Conservation (phyloP, 768 basidiomycete species). For the Leccinum fibrillosum region DNA sequence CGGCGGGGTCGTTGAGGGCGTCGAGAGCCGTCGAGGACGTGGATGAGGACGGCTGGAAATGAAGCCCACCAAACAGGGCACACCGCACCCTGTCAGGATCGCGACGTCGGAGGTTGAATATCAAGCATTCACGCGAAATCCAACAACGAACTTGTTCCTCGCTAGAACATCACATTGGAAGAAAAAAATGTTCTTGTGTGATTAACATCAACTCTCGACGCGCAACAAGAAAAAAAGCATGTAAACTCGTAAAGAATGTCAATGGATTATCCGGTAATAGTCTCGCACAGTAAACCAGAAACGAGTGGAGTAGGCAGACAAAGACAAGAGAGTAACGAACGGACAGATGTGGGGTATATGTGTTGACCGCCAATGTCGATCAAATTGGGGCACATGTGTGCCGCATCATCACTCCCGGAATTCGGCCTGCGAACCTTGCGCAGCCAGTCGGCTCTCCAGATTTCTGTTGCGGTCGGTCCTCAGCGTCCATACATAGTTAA, state of each 20-base stretch:
- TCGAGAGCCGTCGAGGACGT: conserved; percentile 11
- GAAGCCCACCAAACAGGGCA: conserved; percentile 5
- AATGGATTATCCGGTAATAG: conserved; percentile 36
- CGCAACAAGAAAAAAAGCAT: conserved; percentile 27
- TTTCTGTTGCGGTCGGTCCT: conserved; percentile 48
- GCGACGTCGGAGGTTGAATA: conserved; percentile 29
- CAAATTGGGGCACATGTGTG: conserved; percentile 19
- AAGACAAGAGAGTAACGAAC: conserved; percentile 36
- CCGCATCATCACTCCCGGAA: conserved; percentile 57
- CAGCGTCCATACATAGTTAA: not conserved
- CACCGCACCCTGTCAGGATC: conserved; percentile 12
- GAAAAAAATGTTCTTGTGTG: conserved; percentile 4
- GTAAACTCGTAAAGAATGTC: conserved; percentile 34
- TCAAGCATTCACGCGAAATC: conserved; percentile 5
- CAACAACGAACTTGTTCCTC: not conserved
- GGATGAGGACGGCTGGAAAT: not conserved
- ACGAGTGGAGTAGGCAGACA: conserved; percentile 34
- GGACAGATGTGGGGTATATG: conserved; percentile 34
- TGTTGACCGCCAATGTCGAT: conserved; percentile 26
- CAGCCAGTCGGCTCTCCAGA: conserved; percentile 86
- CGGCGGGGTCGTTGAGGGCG: conserved; percentile 2
- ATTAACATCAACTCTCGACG: conserved; percentile 27
- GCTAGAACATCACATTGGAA: conserved; percentile 6
- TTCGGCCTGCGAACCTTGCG: conserved; percentile 79
- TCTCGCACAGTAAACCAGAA: conserved; percentile 33